Evolutionary conservation across 192 early-diverging fungal genomes (phyloP).

Genomic region (Coemansia sp.): DNA sequence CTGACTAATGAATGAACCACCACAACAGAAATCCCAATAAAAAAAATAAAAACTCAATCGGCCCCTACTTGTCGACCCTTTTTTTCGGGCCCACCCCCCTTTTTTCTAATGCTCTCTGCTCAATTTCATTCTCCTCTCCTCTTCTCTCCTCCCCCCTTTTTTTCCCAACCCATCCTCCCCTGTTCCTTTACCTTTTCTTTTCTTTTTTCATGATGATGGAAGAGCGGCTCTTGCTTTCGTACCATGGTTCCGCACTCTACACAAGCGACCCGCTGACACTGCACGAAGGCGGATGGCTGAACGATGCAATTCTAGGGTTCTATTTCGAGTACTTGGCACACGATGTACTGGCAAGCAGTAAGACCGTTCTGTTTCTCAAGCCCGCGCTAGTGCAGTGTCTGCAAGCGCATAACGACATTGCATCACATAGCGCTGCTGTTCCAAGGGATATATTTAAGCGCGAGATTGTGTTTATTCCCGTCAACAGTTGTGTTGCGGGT

Average conservation of each 20-base stretch:
- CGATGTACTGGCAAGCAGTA: constrained; percentile 32
- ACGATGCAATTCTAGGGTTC: constrained; percentile 45
- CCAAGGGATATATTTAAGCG: constrained; percentile 18
- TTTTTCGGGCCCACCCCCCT: too few relatives aligned
- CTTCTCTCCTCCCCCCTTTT: background rate
- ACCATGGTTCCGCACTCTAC: constrained; percentile 36
- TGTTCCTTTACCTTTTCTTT: background rate
- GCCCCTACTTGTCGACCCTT: too few relatives aligned
- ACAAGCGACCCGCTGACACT: constrained; percentile 32
- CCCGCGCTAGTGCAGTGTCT: constrained; percentile 33
- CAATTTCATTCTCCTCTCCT: too few relatives aligned
- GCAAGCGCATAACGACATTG: constrained; percentile 9
- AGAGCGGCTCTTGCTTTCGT: constrained; percentile 26
- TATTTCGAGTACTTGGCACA: constrained; percentile 50
- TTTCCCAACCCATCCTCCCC: background rate
- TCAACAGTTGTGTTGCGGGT: constrained; percentile 13
- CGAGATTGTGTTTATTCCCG: constrained; percentile 30
- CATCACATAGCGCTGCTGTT: constrained; percentile 13
- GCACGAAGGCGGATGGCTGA: constrained; percentile 41
- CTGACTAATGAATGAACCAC: too few relatives aligned
- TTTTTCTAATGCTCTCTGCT: too few relatives aligned
- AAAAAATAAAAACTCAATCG: too few relatives aligned
- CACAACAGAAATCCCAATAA: too few relatives aligned
- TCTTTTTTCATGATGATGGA: background rate
- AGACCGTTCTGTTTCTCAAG: constrained; percentile 37